Percentiles rank a stretch among this genome's conserved stretches.
Evolutionary conservation across 2,329 filamentous ascomycete species (phyloP).

Genomic region (Gaeumannomyces sp.): DNA sequence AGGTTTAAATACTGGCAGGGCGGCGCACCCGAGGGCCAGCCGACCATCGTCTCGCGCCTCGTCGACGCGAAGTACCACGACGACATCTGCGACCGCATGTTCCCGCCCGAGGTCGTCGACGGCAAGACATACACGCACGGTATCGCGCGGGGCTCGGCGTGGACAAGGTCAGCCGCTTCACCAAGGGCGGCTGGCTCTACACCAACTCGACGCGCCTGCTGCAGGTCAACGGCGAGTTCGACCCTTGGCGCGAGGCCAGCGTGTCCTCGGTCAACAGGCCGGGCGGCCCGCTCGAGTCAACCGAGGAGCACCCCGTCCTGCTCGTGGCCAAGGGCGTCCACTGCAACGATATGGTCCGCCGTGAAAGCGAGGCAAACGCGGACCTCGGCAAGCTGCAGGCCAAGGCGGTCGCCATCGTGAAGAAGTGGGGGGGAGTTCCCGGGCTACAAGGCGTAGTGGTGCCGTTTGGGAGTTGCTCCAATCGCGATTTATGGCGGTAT

Average conservation of each 20-base stretch:
- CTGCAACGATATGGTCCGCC: slow-evolving; percentile 32
- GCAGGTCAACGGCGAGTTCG: slow-evolving; percentile 33
- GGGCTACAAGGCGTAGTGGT: slow-evolving; percentile 5
- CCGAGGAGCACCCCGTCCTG: slow-evolving; percentile 24
- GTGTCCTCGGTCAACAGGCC: slow-evolving; percentile 31
- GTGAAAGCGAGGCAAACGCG: slow-evolving; percentile 45
- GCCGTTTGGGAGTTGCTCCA: too few species aligned
- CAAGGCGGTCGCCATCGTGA: slow-evolving; percentile 42
- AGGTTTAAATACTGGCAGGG: slow-evolving; percentile 33
- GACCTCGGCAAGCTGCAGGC: slow-evolving; percentile 43
- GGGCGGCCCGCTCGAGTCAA: slow-evolving; percentile 30
- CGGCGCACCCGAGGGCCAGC: slow-evolving; percentile 34
- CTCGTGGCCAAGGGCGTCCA: slow-evolving; percentile 30
- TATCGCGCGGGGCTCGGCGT: slow-evolving; percentile 26
- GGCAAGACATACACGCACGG: slow-evolving; percentile 21
- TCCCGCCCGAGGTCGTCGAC: slow-evolving; percentile 26
- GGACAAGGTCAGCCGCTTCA: slow-evolving; percentile 28
- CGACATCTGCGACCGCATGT: slow-evolving; percentile 37
- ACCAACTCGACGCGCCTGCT: slow-evolving; percentile 30
- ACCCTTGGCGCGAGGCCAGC: slow-evolving; percentile 35
- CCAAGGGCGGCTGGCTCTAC: slow-evolving; percentile 30
- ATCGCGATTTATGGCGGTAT: too few species aligned
- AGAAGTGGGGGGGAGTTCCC: slow-evolving; percentile 34
- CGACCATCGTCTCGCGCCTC: slow-evolving; percentile 35
- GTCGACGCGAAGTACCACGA: slow-evolving; percentile 32